These are phyloP conservation scores for Vinca minor DNA, from an alignment of 257 asterid species.

Conservation along the genomic window DNA sequence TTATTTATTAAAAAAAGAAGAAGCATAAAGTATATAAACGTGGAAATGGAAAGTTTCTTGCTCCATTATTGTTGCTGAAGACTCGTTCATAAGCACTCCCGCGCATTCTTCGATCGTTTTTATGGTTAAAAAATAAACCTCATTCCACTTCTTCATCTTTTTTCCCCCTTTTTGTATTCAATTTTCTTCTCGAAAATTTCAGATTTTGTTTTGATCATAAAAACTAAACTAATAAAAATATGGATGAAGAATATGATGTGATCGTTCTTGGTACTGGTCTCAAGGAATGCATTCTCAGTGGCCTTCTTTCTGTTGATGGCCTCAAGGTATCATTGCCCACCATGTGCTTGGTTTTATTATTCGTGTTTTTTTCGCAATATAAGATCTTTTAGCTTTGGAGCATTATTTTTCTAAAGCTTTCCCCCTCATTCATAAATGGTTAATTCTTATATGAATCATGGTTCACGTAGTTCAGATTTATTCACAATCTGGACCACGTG, in stretches of 20 bases:
- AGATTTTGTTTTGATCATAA: neutral
- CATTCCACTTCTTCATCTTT: neutral
- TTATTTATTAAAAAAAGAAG: too few relatives aligned
- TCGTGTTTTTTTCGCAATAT: too few relatives aligned
- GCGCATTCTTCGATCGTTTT: slow-evolving; percentile 5
- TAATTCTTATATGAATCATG: too few relatives aligned
- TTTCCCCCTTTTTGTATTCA: slow-evolving; percentile 7
- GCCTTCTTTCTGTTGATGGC: slow-evolving; percentile 88
- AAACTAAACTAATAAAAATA: slow-evolving; percentile 14
- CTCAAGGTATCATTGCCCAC: slow-evolving; percentile 38
- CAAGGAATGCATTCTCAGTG: slow-evolving; percentile 89
- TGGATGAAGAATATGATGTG: slow-evolving; percentile 96
- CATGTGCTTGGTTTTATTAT: too few relatives aligned
- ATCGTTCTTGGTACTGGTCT: slow-evolving; percentile 96
- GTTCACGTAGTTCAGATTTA: too few relatives aligned
- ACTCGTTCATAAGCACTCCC: slow-evolving; percentile 24
- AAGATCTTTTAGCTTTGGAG: too few relatives aligned
- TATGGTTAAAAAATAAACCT: neutral
- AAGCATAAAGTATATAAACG: too few relatives aligned
- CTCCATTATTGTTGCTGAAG: slow-evolving; percentile 22
- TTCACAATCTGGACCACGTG: too few relatives aligned
- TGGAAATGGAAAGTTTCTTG: neutral
- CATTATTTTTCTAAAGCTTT: too few relatives aligned
- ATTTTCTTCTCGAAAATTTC: neutral
- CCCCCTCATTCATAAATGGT: too few relatives aligned